phyloP scores from a whole-genome alignment of 2,329 filamentous ascomycete species.

The Penicillium sp. region DNA sequence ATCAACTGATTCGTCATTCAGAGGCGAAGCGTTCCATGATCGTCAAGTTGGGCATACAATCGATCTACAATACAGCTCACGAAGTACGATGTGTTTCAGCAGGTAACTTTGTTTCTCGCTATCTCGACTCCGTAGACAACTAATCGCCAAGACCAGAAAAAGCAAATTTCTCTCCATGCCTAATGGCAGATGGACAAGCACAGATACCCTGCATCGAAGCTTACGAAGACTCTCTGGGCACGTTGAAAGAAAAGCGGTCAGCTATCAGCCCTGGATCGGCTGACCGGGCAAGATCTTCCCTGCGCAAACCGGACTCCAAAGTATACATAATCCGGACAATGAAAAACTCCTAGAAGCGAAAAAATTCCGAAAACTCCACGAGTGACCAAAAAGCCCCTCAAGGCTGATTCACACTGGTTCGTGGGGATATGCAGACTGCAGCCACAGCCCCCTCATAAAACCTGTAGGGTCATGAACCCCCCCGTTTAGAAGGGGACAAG shows the following conservation, averaged over 20 bases:
- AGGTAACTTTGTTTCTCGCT: not conserved
- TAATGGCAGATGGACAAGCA: not conserved
- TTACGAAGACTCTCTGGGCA: constrained; percentile 1
- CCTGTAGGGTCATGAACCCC: constrained; percentile 1
- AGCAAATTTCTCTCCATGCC: not conserved
- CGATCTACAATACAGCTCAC: constrained; percentile 1
- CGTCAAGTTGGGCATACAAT: constrained; percentile 6
- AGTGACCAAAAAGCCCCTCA: not conserved
- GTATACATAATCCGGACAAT: not conserved
- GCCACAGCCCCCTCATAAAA: not conserved
- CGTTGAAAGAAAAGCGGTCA: constrained; percentile 11
- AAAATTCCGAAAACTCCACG: not conserved
- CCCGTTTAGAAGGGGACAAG: constrained; percentile 9
- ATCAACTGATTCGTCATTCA: not conserved
- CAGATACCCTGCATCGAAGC: constrained; percentile 1
- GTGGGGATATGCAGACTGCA: constrained; percentile 6
- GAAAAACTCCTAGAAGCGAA: not conserved
- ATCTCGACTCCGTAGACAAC: not conserved
- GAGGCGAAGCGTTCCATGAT: constrained; percentile 2
- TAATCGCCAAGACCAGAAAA: not conserved
- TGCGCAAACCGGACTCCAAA: not conserved
- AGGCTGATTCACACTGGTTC: not conserved
- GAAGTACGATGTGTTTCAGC: not conserved
- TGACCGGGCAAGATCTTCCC: not conserved
- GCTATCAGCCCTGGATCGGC: constrained; percentile 6